Evolutionary conservation across 305 asterid genomes (phyloP).

Genomic region (Solanum hybrid): DNA sequence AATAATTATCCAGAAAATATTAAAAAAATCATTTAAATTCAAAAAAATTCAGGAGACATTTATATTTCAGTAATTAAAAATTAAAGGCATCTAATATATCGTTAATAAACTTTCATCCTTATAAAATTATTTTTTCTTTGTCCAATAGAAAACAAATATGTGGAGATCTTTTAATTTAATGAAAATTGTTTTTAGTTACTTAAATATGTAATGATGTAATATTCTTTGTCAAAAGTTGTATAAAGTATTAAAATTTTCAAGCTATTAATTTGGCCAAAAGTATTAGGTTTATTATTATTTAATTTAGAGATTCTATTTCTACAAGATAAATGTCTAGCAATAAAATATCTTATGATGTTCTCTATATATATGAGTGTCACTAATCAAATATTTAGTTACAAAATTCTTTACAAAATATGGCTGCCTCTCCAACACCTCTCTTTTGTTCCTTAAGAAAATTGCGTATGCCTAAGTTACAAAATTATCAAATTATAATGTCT

Average conservation of each 20-base stretch:
- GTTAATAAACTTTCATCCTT: not conserved
- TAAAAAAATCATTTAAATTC: too few species aligned
- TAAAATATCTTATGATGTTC: not conserved
- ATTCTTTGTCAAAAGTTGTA: not conserved
- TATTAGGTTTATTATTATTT: too few species aligned
- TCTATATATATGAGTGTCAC: not conserved
- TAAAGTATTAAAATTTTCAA: too few species aligned
- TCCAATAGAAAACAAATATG: not conserved
- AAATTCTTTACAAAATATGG: not conserved
- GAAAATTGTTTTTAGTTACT: not conserved
- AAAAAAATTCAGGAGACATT: too few species aligned
- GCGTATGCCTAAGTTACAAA: constrained; percentile 16
- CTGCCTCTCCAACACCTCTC: not conserved
- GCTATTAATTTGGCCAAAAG: not conserved
- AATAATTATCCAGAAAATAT: too few species aligned
- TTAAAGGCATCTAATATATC: too few species aligned
- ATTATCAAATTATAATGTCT: constrained; percentile 23
- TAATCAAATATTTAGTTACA: not conserved
- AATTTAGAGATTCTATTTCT: not conserved
- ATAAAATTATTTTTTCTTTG: too few species aligned
- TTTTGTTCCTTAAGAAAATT: not conserved
- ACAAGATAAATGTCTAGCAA: not conserved
- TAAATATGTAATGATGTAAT: not conserved
- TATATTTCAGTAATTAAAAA: too few species aligned
- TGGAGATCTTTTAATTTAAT: not conserved